Conservation (phyloP, 306 rosid genomes). For the Ormosia semicastrata region DNA sequence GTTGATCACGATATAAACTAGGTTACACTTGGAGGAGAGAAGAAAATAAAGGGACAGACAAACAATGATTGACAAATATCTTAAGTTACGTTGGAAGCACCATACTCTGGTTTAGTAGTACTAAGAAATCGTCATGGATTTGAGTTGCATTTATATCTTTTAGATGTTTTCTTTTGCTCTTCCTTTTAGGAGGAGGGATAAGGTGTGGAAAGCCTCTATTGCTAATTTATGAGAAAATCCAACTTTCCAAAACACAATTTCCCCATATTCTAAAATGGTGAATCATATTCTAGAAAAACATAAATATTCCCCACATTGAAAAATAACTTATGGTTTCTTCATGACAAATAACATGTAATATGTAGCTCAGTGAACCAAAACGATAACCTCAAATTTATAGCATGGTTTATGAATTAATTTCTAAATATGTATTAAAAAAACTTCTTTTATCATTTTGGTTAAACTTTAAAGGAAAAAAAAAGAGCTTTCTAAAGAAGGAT, state of each 20-base stretch:
- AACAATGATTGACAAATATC: background rate
- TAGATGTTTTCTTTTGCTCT: background rate
- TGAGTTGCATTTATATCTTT: conserved; percentile 9
- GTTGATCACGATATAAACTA: background rate
- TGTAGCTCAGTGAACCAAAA: background rate
- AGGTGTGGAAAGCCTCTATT: background rate
- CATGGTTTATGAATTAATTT: background rate
- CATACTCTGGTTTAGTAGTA: conserved; percentile 1
- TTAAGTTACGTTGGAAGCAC: background rate
- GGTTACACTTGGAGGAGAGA: background rate
- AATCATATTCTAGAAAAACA: background rate
- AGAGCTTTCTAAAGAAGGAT: background rate
- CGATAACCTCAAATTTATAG: background rate
- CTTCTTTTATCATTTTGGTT: background rate
- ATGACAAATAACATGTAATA: background rate
- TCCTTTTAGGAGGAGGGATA: background rate
- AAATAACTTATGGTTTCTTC: background rate
- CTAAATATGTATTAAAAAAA: background rate
- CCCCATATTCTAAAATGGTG: background rate
- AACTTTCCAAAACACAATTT: background rate
- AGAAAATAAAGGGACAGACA: background rate
- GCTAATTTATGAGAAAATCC: background rate
- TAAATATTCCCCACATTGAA: background rate
- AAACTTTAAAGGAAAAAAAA: background rate
- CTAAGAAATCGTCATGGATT: background rate